A percentile compares a stretch with the other conserved stretches of the same genome.
Conservation (phyloP, 2,329 filamentous ascomycete genomes). For the Penicillium sp. region DNA sequence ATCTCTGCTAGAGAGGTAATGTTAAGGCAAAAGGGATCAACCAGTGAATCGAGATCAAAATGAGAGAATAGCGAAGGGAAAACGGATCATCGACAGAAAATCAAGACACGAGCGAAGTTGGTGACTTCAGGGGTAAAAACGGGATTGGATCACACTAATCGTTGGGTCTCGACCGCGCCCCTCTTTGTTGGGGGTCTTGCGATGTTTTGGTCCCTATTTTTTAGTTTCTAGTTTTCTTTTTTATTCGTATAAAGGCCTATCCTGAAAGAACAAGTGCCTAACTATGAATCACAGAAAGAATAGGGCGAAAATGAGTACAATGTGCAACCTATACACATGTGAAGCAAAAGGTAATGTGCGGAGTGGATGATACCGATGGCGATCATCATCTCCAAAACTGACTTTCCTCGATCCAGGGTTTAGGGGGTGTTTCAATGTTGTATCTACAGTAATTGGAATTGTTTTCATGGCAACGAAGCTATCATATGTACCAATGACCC, state of each 20-base stretch:
- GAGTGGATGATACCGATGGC: constrained; percentile 22
- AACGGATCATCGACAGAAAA: background rate
- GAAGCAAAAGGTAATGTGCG: background rate
- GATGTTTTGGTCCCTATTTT: background rate
- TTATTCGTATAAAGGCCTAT: background rate
- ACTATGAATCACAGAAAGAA: background rate
- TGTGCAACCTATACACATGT: background rate
- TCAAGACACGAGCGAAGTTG: constrained; percentile 1
- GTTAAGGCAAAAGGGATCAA: background rate
- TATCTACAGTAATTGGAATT: background rate
- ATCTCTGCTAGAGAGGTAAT: constrained; percentile 5
- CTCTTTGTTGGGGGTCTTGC: background rate
- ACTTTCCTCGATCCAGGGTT: constrained; percentile 12
- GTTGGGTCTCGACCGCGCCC: constrained; percentile 5
- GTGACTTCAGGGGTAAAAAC: constrained; percentile 11
- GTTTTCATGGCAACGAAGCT: background rate
- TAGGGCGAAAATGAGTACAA: background rate
- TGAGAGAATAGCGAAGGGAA: constrained; percentile 1
- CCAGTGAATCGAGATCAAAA: background rate
- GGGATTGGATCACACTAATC: constrained; percentile 6
- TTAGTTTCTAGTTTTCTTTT: background rate
- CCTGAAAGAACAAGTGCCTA: background rate
- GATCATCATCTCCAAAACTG: constrained; percentile 22
- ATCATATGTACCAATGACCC: background rate
- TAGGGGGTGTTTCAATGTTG: background rate